Evolutionary conservation across 495 filamentous ascomycete species (phyloP), one percentile per base, ranked within the genome.

Genomic region (Hypomontagnella monticulosa): DNA sequence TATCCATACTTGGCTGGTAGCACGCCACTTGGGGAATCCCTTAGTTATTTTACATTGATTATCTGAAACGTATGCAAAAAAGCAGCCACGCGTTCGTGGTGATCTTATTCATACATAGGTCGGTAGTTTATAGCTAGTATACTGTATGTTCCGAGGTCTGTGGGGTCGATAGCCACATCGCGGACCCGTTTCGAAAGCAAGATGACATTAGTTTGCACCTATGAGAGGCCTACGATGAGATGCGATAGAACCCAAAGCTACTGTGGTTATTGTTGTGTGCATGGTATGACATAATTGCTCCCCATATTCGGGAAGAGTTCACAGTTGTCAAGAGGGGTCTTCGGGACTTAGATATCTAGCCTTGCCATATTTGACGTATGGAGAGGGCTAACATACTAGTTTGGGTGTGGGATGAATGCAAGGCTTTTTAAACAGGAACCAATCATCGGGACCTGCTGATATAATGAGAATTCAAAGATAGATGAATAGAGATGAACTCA

Each of bases 21-120:
- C 50, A 69, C 55, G 66, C 49, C 55, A 52, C 50, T 27, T 16
- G 36, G 19, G 44, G 16, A 55, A 44, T 42, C 37, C 15, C 30
- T 51, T 33, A 19, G 34, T 30, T 38, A 27, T 42, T 55, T 38
- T 30, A 37, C 53, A 44, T 44, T 40, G 54, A 44, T 44, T 40
- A 58, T 60, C 50, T 60, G 66, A 69, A 69, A 69, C 66, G 36
- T 43, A 69, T 63, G 66, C 44, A 51, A 63, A 58, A 50, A 55
- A 68, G 54, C 14, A 51, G 56, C 60, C 55, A 60, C 60, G 60
- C 60, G 55, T 55, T 63, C 32, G 57, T 54, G 53, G 36, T 57
- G 64, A 68, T 68, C 57, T 54, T 59, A 41, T 52, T 42, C 41
- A 34, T 42, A 62, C 44, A 41, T 19, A 44, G 11, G 34, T n/a